phyloP scores from a whole-genome alignment of 441 rosid genomes.

The Arabidopsis hybrid region DNA sequence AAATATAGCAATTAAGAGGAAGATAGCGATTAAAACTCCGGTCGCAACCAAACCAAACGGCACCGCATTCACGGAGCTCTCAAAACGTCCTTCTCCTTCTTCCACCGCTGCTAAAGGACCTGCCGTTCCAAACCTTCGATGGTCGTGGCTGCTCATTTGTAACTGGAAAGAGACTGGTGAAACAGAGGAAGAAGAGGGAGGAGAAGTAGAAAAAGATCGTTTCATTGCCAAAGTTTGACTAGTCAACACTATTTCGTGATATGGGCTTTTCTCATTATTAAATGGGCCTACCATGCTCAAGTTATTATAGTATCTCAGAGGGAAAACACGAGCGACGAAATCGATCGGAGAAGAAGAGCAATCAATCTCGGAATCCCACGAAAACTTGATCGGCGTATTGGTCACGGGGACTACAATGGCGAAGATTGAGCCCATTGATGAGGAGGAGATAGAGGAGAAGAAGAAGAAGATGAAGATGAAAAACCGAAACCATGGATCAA shows the following conservation, averaged over 20 bases:
- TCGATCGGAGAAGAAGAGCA: not conserved
- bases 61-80: slow-evolving; percentile 68
- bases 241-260: not conserved
- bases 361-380: slow-evolving; percentile 23
- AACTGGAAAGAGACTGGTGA: slow-evolving; percentile 27
- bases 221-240: slow-evolving; percentile 23
- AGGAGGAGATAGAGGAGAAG: slow-evolving; percentile 39
- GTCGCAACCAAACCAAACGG: slow-evolving; percentile 73
- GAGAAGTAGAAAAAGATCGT: not conserved
- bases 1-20: slow-evolving; percentile 65
- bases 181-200: slow-evolving; percentile 11
- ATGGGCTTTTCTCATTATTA: not conserved
- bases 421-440: slow-evolving; percentile 61
- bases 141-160: slow-evolving; percentile 32
- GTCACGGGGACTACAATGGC: slow-evolving; percentile 7
- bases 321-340: not conserved
- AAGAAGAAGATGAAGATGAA: slow-evolving; percentile 42
- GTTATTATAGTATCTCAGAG: too few relatives aligned
- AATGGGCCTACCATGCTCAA: not conserved
- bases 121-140: slow-evolving; percentile 18
- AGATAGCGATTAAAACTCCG: slow-evolving; percentile 66
- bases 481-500: slow-evolving; percentile 70
- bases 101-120: slow-evolving; percentile 50
- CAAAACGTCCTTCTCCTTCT: slow-evolving; percentile 57
- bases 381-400: not conserved